Base-by-base conservation (phyloP, 2,329 filamentous ascomycete species). In the Akanthomyces dipterigenus region DNA sequence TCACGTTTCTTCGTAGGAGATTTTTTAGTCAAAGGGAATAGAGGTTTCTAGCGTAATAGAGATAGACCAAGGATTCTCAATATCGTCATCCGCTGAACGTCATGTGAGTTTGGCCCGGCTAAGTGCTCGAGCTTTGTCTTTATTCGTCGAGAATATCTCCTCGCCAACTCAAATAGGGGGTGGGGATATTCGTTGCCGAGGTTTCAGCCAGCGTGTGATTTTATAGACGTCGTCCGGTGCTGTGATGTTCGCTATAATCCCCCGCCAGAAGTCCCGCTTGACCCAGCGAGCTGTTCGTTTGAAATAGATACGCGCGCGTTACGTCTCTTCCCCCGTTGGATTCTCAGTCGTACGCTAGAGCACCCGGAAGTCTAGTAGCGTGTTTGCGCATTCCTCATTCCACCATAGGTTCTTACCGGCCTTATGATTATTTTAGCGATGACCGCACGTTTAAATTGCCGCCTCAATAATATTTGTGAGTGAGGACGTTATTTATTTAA, bases 111-210 rank as follows among this genome's bases (percentile, higher is more conserved):
- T 66, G 20, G 63, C 62, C 22, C 42, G 55, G 42, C 63, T 51
- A 14, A 66, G 64, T n/a, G 62, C 64, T 36, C 62, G 60, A 1
- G 65, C 63, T 46, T 66, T 65, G 16, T 67, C 65, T 22, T 63
- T 60, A 14, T 60, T 48, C 9, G 36, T 54, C 3, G 49, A 45
- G 40, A 40, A 60, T 16, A 55, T 34, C 31, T 24, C 7, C 24
- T 28, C 58, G 38, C 31, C 58, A 4, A 55, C 28, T 31, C 22
- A 18, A 18, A 60, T 60, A 0, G 49, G 49, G 1, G 58, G 58
- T 11, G 58, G 40, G 34, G 18, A 31, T 34, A 60, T 24, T 5
- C 38, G 48, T 6, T 43, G 38, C 20, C 48, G 36, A 24, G 58
- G 58, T 9, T 60, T 60, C 0, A 55, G 24, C 58, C 58, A 60